A percentile compares a stretch with the other conserved stretches of the same genome.
Conservation (phyloP, 129 eudicot species). For the Saussurea involucrata region DNA sequence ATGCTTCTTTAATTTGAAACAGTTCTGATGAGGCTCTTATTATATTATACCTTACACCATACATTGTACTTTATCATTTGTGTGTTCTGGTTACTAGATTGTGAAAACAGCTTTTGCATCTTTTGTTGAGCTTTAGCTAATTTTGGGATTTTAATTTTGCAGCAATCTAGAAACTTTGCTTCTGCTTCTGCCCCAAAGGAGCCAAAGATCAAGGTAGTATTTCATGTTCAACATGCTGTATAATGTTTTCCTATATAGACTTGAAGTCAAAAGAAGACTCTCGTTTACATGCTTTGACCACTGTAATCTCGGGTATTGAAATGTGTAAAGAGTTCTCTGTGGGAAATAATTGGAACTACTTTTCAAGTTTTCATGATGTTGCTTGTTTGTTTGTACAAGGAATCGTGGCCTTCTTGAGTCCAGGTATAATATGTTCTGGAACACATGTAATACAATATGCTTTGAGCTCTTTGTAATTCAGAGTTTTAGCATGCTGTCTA, state of each 20-base stretch:
- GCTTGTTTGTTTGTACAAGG: background rate
- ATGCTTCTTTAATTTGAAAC: background rate
- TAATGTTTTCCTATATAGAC: background rate
- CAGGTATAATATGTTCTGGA: background rate
- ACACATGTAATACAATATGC: background rate
- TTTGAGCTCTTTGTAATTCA: background rate
- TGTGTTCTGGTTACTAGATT: background rate
- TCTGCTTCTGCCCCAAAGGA: slow-evolving; percentile 55
- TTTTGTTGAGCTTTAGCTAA: background rate
- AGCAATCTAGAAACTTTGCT: slow-evolving; percentile 63
- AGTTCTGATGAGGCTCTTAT: background rate
- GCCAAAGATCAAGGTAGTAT: slow-evolving; percentile 62
- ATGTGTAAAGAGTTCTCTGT: background rate
- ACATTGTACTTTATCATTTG: background rate
- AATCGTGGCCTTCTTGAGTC: background rate
- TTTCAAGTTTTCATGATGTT: background rate
- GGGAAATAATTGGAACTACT: background rate
- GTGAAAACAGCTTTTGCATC: background rate
- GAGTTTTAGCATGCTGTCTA: background rate
- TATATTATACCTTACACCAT: background rate
- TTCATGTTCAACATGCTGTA: background rate
- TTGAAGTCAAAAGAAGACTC: slow-evolving; percentile 2
- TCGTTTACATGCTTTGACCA: background rate
- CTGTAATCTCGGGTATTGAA: background rate
- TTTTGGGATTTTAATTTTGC: slow-evolving; percentile 19